Conservation (phyloP, 805 yeast genomes). For the Zygotorulaspora chibaensis region DNA sequence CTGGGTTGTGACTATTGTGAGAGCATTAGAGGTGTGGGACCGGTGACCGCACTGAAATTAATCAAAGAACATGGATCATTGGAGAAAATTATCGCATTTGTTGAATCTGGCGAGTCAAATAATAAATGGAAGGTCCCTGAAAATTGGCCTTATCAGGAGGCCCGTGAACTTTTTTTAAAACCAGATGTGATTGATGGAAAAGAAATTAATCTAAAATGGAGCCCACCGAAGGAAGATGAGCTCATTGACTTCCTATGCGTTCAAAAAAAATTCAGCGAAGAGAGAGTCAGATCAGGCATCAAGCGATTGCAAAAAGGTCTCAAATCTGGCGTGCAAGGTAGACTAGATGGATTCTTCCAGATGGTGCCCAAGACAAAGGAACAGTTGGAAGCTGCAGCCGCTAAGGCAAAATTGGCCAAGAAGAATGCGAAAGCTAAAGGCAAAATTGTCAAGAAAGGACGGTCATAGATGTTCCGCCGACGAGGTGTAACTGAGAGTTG, state of each 20-base stretch:
- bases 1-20: constrained; percentile 98
- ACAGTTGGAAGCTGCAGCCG: constrained; percentile 37
- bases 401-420: constrained; percentile 31
- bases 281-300: constrained; percentile 83
- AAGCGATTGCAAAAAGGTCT: constrained; percentile 78
- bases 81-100: constrained; percentile 68
- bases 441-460: constrained; percentile 25
- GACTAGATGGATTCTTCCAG: constrained; percentile 88
- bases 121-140: constrained; percentile 83
- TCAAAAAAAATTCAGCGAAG: constrained; percentile 90
- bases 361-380: constrained; percentile 52
- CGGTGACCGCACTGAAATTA: constrained; percentile 85
- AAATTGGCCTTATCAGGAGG: constrained; percentile 89
- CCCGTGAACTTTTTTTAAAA: constrained; percentile 71
- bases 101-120: constrained; percentile 44
- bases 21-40: constrained; percentile 92
- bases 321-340: constrained; percentile 82
- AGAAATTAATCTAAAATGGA: constrained; percentile 75
- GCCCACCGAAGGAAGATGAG: constrained; percentile 81
- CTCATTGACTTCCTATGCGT: constrained; percentile 76
- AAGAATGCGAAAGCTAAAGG: constrained; percentile 20
- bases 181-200: constrained; percentile 73
- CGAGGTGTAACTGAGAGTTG: not conserved
- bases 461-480: not conserved
- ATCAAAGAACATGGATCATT: constrained; percentile 80